Base-by-base conservation (phyloP, 2,329 filamentous ascomycete genomes). In the Chaetomiaceae sp. region DNA sequence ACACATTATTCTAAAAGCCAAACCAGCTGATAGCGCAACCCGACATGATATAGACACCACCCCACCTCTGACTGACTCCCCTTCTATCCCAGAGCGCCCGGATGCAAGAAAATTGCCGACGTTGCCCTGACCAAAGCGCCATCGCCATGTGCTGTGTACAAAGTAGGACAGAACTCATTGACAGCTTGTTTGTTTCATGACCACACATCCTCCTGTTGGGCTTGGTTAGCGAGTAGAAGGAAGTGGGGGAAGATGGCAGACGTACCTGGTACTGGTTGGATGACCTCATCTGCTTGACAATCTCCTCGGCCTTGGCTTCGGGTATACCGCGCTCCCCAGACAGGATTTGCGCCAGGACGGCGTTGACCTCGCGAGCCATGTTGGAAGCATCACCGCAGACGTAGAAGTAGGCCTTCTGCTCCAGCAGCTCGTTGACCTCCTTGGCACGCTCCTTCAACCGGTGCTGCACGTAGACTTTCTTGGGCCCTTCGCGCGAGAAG, bases 391-490 rank as follows among this genome's bases (percentile, higher is more conserved):
- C 94, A 74, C 94, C 94, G 66, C 95, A 99, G 54, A 99, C 92
- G 70, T 99, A 99, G 71, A 99, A 91, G 73, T 94, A 96, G 5
- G 90, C 94, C 70, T 91, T 88, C 71, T 91, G 79, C 62, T 87
- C 79, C 9, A 99, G 79, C 1, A 99, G 82, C 60, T 92, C 85
- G 72, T 95, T 92, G 73, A 99, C 80, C 64, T 96, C 84, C 65
- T 88, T 81, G 55, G 88, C 85, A 47, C 85, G 80, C 71, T 97
- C 89, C 73, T 88, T 87, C 56, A 99, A 80, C 58, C 88, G 82
- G 72, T 99, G 91, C 74, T 99, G 94, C 20, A 99, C 94, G 68
- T 99, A 99, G 34, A 99, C 89, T 75, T 99, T 99, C 71, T 94
- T 81, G 39, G 84, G 71, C 0, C 82, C 78, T 55, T 96, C 89